phyloP scores from a whole-genome alignment of 306 rosid genomes.

The Glycine latifolia region DNA sequence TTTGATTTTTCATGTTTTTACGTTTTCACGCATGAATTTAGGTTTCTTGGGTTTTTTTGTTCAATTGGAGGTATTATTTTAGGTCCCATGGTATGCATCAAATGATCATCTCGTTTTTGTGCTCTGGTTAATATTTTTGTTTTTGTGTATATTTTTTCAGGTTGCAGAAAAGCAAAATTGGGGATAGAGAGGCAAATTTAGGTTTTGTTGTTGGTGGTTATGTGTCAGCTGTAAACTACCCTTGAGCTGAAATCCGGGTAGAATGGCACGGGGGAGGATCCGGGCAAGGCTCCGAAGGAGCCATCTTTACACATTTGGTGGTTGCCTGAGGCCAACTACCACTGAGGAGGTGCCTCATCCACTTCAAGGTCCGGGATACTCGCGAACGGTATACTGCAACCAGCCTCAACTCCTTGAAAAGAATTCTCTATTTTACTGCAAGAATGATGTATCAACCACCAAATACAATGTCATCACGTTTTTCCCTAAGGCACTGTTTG shows the following conservation, averaged over 20 bases:
- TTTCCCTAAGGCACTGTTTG: constrained; percentile 95
- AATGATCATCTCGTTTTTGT: constrained; percentile 43
- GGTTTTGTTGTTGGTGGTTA: constrained; percentile 43
- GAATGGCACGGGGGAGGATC: constrained; percentile 75
- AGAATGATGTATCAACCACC: constrained; percentile 85
- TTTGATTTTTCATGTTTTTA: constrained; percentile 1
- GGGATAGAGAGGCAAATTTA: constrained; percentile 30
- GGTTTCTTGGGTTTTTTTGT: background rate
- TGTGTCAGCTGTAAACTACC: constrained; percentile 46
- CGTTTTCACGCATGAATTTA: constrained; percentile 21
- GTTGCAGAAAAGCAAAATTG: constrained; percentile 55
- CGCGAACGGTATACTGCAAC: constrained; percentile 82
- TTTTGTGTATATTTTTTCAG: constrained; percentile 46
- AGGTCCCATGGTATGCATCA: background rate
- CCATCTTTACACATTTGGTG: constrained; percentile 77
- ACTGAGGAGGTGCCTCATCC: constrained; percentile 57
- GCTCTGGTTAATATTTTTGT: constrained; percentile 39
- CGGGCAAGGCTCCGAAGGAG: constrained; percentile 78
- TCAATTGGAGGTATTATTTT: constrained; percentile 24
- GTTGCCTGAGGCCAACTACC: constrained; percentile 59
- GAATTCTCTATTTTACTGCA: constrained; percentile 65
- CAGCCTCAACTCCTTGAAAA: constrained; percentile 70
- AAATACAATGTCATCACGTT: constrained; percentile 77
- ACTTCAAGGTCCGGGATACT: constrained; percentile 73
- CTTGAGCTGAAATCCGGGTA: constrained; percentile 61